These are phyloP conservation scores for Drosera spatulata DNA, from an alignment of 179 eudicot genomes.

Conservation along the genomic window DNA sequence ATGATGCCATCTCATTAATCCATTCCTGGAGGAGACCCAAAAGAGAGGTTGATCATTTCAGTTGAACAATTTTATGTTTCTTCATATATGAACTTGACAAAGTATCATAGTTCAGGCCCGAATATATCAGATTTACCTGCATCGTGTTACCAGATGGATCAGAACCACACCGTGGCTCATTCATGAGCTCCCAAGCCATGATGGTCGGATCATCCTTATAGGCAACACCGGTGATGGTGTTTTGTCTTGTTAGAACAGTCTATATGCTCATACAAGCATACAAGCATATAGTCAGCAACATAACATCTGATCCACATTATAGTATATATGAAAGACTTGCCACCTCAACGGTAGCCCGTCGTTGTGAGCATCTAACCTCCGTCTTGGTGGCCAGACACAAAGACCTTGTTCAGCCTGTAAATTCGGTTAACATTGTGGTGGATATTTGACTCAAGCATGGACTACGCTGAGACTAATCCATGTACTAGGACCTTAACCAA, in stretches of 20 bases:
- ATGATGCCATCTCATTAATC: constrained; percentile 60
- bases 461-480: no score
- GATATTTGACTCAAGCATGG: no score
- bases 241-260: constrained; percentile 56
- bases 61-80: neutral
- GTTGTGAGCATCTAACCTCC: no score
- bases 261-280: constrained; percentile 4
- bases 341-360: no score
- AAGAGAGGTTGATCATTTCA: neutral
- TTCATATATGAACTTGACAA: neutral
- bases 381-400: no score
- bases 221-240: constrained; percentile 45
- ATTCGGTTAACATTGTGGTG: no score
- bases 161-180: constrained; percentile 67
- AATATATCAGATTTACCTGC: constrained; percentile 28
- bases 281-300: neutral
- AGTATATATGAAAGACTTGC: no score
- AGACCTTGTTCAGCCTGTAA: no score
- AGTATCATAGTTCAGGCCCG: no score
- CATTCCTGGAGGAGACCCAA: constrained; percentile 28
- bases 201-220: constrained; percentile 75
- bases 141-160: constrained; percentile 57
- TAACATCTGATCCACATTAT: no score
- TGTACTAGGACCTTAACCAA: no score
- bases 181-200: constrained; percentile 89